phyloP scores from a whole-genome alignment of 495 filamentous ascomycete genomes.

The Parathielavia hyrcaniae region DNA sequence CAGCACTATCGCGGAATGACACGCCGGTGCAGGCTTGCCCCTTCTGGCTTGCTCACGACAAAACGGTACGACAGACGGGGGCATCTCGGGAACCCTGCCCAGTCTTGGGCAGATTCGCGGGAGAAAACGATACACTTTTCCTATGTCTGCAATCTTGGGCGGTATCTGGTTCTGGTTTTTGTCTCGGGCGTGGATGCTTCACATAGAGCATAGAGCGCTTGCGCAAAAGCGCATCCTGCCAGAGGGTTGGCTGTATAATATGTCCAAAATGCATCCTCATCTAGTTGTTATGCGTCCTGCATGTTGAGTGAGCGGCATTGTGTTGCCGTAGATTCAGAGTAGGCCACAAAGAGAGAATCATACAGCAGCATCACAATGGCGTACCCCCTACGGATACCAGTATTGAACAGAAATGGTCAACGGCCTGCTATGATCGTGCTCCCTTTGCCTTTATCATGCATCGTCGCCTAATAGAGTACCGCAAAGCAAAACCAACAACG shows the following conservation, averaged over 20 bases:
- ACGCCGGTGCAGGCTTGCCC: slow-evolving; percentile 1
- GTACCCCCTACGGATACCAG: no score
- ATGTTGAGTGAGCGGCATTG: no score
- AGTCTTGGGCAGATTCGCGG: slow-evolving; percentile 1
- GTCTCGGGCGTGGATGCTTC: slow-evolving; percentile 23
- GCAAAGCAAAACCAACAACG: no score
- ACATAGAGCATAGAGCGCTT: slow-evolving; percentile 30
- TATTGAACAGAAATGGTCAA: no score
- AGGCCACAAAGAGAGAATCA: no score
- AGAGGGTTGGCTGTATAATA: slow-evolving; percentile 27
- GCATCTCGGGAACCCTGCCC: neutral
- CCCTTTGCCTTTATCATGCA: no score
- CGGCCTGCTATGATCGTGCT: no score
- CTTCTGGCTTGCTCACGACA: slow-evolving; percentile 5
- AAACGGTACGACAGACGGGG: neutral
- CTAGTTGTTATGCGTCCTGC: neutral
- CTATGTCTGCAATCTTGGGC: slow-evolving; percentile 21
- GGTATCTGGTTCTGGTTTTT: slow-evolving; percentile 24
- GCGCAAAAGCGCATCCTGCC: slow-evolving; percentile 23
- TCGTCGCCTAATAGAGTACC: no score
- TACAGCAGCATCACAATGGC: no score
- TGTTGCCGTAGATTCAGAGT: no score
- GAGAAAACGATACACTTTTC: slow-evolving; percentile 3
- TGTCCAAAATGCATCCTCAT: slow-evolving; percentile 21
- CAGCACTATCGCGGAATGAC: neutral